These are phyloP conservation scores for Pouteria campechiana DNA, from an alignment of 179 eudicot species.

Conservation along the genomic window DNA sequence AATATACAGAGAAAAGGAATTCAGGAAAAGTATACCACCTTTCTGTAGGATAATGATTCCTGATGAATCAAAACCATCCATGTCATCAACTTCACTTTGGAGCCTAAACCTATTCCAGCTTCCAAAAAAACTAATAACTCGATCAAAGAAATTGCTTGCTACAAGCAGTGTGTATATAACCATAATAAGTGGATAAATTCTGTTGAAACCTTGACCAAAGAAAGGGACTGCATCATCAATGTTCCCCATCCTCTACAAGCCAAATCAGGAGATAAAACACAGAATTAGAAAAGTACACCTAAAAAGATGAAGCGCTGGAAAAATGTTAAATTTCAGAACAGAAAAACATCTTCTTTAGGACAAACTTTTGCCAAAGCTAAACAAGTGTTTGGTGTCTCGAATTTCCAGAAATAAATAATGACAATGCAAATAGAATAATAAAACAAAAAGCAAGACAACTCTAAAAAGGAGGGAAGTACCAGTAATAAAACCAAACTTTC, in stretches of 20 bases:
- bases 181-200: conserved; percentile 91
- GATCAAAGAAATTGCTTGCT: conserved; percentile 84
- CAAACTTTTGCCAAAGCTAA: no score
- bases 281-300: neutral
- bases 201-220: conserved; percentile 83
- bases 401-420: no score
- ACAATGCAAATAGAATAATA: no score
- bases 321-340: no score
- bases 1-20: neutral
- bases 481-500: no score
- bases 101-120: conserved; percentile 74
- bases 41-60: conserved; percentile 84
- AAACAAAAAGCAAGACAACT: no score
- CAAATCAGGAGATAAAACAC: neutral
- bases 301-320: neutral
- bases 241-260: conserved; percentile 83
- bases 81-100: conserved; percentile 63
- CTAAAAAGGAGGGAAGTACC: no score
- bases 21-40: conserved; percentile 26
- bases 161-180: conserved; percentile 81
- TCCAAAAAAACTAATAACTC: conserved; percentile 66
- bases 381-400: no score
- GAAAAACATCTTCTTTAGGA: no score
- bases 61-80: conserved; percentile 90
- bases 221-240: conserved; percentile 95